Conservation (phyloP, 2,329 filamentous ascomycete genomes). For the Orbilia ellipsospora region DNA sequence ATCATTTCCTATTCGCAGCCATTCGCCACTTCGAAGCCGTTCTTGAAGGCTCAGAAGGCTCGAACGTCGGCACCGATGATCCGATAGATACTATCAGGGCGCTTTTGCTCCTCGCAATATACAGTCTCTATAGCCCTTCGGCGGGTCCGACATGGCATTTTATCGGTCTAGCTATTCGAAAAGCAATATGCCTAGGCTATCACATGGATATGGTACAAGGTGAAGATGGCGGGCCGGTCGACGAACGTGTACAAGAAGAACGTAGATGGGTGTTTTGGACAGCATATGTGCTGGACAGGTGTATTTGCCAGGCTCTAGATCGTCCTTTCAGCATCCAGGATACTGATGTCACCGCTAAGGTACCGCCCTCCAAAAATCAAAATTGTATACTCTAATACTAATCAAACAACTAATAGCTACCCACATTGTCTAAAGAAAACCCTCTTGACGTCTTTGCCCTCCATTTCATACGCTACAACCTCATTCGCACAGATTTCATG, state of each 20-base stretch:
- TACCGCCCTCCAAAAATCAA: background rate
- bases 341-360: constrained; percentile 51
- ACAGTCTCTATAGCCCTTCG: constrained; percentile 50
- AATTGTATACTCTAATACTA: background rate
- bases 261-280: constrained; percentile 55
- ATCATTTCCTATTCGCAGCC: constrained; percentile 53
- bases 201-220: constrained; percentile 55
- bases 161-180: constrained; percentile 50
- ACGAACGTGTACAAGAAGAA: constrained; percentile 49
- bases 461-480: constrained; percentile 55
- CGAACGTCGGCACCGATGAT: constrained; percentile 49
- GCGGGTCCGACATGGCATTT: constrained; percentile 55
- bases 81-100: constrained; percentile 54
- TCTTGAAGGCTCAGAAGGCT: constrained; percentile 50
- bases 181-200: constrained; percentile 52
- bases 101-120: constrained; percentile 47
- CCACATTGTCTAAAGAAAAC: constrained; percentile 43
- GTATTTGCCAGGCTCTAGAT: constrained; percentile 52
- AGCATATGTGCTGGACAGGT: constrained; percentile 51
- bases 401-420: constrained; percentile 19
- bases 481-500: constrained; percentile 54
- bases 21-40: constrained; percentile 54
- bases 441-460: constrained; percentile 50
- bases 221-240: constrained; percentile 44
- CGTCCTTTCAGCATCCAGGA: constrained; percentile 54